A percentile compares a stretch with the other conserved stretches of the same genome.
Evolutionary conservation across 345 rosid species (phyloP).

Genomic region (Capsella bursapastoris): DNA sequence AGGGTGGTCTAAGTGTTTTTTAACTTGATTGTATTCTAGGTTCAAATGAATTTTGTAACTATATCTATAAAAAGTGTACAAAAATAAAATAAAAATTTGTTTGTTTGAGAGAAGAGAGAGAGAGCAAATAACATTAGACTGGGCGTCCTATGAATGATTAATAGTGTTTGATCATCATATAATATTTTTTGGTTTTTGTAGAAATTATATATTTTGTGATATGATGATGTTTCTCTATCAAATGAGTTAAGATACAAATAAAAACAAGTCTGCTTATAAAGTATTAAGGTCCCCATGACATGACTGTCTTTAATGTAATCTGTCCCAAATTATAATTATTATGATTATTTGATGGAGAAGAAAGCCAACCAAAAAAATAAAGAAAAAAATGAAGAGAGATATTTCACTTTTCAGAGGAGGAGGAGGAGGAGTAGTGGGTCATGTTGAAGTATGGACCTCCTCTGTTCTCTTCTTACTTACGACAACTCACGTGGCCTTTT

Average conservation of each 20-base stretch:
- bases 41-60: no score
- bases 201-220: background rate
- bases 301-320: constrained; percentile 39
- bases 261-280: constrained; percentile 1
- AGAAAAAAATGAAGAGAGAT: constrained; percentile 9
- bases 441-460: constrained; percentile 36
- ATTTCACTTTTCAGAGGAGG: constrained; percentile 28
- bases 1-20: no score
- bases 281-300: constrained; percentile 43
- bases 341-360: constrained; percentile 16
- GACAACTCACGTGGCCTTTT: constrained; percentile 42
- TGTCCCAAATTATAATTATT: constrained; percentile 27
- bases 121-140: no score
- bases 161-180: background rate
- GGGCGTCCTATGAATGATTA: background rate
- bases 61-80: no score
- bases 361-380: background rate
- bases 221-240: background rate
- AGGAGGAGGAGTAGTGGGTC: constrained; percentile 28
- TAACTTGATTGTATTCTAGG: no score
- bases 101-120: no score
- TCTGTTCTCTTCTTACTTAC: constrained; percentile 37
- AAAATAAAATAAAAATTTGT: no score
- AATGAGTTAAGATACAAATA: background rate
- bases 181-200: background rate